Percentiles rank a stretch among this genome's conserved stretches.
These are phyloP conservation scores for Penicillium sp. DNA, from an alignment of 2,329 filamentous ascomycete genomes.

Conservation along the genomic window DNA sequence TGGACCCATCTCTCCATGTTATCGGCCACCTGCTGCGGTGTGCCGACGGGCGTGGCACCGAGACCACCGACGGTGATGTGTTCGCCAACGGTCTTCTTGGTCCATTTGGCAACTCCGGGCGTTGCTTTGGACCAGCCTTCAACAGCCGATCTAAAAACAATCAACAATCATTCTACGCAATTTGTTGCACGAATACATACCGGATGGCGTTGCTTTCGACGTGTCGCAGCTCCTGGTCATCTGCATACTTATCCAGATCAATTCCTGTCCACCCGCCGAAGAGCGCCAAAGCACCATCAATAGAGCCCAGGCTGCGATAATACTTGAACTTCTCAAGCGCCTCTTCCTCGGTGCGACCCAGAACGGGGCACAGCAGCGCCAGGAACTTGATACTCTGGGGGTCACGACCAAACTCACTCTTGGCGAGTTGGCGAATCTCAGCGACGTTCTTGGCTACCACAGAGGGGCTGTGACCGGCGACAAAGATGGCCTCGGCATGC, in stretches of 20 bases:
- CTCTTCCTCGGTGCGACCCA: constrained; percentile 65
- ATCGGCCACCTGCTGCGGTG: constrained; percentile 63
- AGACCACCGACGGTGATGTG: constrained; percentile 68
- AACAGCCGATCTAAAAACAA: constrained; percentile 45
- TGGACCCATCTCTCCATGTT: constrained; percentile 65
- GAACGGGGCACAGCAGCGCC: constrained; percentile 63
- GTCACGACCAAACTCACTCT: constrained; percentile 55
- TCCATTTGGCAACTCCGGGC: constrained; percentile 66
- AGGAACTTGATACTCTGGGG: constrained; percentile 64
- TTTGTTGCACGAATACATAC: constrained; percentile 25
- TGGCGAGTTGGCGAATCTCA: constrained; percentile 60
- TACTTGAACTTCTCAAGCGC: constrained; percentile 63
- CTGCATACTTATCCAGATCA: constrained; percentile 58
- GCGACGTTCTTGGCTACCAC: constrained; percentile 62
- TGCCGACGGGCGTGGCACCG: constrained; percentile 64
- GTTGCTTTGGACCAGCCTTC: constrained; percentile 55
- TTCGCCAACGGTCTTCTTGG: constrained; percentile 66
- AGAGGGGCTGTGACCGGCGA: constrained; percentile 62
- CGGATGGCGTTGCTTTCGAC: constrained; percentile 62
- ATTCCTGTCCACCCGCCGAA: constrained; percentile 76
- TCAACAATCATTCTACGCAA: neutral
- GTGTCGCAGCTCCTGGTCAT: constrained; percentile 62
- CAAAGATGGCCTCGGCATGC: constrained; percentile 70
- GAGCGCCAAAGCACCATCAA: constrained; percentile 66
- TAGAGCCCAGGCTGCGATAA: constrained; percentile 59